Evolutionary conservation across 768 basidiomycete species (phyloP), one percentile per base, ranked within the genome.

Genomic region (Fomitopsis serialis): DNA sequence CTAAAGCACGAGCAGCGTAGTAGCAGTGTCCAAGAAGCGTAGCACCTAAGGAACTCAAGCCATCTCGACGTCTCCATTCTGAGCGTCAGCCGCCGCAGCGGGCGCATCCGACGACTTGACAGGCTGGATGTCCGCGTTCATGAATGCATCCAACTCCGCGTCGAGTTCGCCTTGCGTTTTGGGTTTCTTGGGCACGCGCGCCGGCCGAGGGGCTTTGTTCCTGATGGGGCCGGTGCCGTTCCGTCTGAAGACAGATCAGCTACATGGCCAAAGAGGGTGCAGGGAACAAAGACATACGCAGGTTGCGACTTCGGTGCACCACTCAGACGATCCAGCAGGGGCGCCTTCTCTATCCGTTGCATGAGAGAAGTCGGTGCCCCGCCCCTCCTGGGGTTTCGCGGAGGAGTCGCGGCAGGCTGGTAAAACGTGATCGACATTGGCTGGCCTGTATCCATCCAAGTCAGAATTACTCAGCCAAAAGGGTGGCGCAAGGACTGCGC

Each of bases 111-210:
- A 61, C 42, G 69, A 61, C 17, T 52, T 43, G 23, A 70, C 70
- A 0, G 77, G 70, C 1, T 37, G 43, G 25, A 59, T 52, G 35
- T 68, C 70, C 43, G 86, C 86, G 8, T 78, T 81, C 89, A 92
- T 89, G 61, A 90, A 91, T 2, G 85, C 81, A 59, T 97, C 93
- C 54, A 97, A 67, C 70, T 97, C 93, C 66, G 79, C 84, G 67
- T 97, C 93, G 54, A 97, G 70, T 59, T 96, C 89, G 54, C 85
- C 87, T 8, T 81, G 88, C 1, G 88, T 88, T 69, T 89, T 84
- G 3, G 79, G 76, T 69, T 84, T 82, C 53, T 62, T 62, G 23
- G 32, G 50, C 57, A 24, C 63, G 49, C 12, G 55, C 54, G 23
- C 63, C 59, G 52, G 70, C 58, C 54, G 70, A 43, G 64, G 56